Evolutionary conservation across 1,284 basidiomycete species (phyloP).

Genomic region (Singerocomus rubriflavus): DNA sequence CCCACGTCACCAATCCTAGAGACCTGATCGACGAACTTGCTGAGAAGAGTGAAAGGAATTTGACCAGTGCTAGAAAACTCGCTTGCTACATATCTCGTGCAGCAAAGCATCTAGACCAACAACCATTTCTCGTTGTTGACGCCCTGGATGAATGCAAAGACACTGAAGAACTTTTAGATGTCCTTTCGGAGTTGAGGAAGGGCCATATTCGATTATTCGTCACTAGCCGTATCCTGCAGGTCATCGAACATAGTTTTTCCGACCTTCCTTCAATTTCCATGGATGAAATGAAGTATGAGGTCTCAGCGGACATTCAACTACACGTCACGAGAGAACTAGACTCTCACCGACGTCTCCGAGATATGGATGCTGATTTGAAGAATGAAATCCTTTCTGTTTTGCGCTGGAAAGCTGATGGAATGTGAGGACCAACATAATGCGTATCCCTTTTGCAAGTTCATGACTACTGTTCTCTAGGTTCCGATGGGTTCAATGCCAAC

Average conservation of each 20-base stretch:
- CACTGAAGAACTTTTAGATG: neutral
- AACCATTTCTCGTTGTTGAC: constrained; percentile 11
- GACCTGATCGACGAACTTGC: constrained; percentile 1
- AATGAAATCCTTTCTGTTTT: constrained; percentile 1
- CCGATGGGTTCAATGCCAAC: no score
- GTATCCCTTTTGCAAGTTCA: fast-evolving
- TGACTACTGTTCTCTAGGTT: no score
- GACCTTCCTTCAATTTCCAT: neutral
- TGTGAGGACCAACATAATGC: neutral
- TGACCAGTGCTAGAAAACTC: neutral
- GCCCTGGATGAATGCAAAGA: constrained; percentile 15
- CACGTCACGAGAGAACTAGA: constrained; percentile 11
- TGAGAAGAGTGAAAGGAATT: neutral
- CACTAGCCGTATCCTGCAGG: constrained; percentile 11
- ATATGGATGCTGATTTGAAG: constrained; percentile 2
- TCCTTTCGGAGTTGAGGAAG: neutral
- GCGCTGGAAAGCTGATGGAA: constrained; percentile 5
- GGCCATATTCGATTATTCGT: constrained; percentile 8
- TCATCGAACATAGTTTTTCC: constrained; percentile 3
- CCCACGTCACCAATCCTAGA: neutral
- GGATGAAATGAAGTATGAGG: constrained; percentile 3
- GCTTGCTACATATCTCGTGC: constrained; percentile 1
- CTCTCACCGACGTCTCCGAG: constrained; percentile 10
- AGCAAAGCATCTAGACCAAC: neutral
- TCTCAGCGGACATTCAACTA: constrained; percentile 4